Conservation (phyloP, 1,284 basidiomycete genomes). For the Pseudozyma sp. region DNA sequence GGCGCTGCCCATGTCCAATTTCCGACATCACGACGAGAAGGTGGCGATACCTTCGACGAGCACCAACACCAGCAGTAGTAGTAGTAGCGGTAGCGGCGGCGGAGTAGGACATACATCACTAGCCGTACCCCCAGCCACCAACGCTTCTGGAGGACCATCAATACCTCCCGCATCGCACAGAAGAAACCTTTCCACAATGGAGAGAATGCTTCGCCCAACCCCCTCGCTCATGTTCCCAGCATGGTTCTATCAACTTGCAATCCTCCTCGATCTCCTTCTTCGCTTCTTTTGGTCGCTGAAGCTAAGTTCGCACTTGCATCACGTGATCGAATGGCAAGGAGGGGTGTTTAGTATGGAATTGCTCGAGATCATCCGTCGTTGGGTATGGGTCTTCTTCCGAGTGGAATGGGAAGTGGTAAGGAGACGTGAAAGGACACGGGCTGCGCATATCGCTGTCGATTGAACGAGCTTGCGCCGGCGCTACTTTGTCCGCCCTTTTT, state of each 20-base stretch:
- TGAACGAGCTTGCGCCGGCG: slow-evolving; percentile 1
- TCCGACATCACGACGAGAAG: slow-evolving; percentile 24
- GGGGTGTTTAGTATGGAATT: slow-evolving; percentile 91
- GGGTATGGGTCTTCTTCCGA: slow-evolving; percentile 96
- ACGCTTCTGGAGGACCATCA: slow-evolving; percentile 8
- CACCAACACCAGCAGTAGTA: not conserved
- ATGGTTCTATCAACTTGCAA: slow-evolving; percentile 82
- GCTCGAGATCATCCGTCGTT: slow-evolving; percentile 86
- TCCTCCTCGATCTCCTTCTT: slow-evolving; percentile 86
- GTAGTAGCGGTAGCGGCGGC: not conserved
- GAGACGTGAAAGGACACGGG: slow-evolving; percentile 8
- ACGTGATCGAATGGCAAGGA: slow-evolving; percentile 82
- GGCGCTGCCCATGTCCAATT: slow-evolving; percentile 16
- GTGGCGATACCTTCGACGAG: too few species aligned
- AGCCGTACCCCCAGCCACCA: slow-evolving; percentile 7
- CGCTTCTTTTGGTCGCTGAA: slow-evolving; percentile 96
- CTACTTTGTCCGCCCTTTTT: too few species aligned
- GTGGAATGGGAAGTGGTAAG: slow-evolving; percentile 75
- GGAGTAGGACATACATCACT: slow-evolving; percentile 4
- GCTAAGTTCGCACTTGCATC: slow-evolving; percentile 86
- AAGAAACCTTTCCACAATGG: slow-evolving; percentile 26
- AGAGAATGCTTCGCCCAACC: slow-evolving; percentile 20
- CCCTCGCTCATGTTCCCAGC: slow-evolving; percentile 60
- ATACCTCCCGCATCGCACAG: slow-evolving; percentile 3
- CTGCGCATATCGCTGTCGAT: slow-evolving; percentile 24